These are phyloP conservation scores for Hirschfeldia incana DNA, from an alignment of 345 rosid species.

Conservation along the genomic window DNA sequence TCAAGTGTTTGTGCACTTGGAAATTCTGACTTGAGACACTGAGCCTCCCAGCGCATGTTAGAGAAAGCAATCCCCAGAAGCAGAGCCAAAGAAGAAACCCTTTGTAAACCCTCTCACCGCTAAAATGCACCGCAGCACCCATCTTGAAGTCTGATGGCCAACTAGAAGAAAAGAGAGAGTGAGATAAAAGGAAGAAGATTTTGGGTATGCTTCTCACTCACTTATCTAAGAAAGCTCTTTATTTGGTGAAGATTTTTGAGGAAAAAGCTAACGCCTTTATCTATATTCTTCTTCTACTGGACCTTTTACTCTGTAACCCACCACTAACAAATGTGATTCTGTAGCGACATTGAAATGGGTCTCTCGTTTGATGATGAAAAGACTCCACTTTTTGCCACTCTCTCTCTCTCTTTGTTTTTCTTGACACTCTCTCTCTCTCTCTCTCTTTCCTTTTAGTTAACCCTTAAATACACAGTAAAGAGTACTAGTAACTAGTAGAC, in stretches of 20 bases:
- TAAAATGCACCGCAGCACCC: slow-evolving; percentile 42
- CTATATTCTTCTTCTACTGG: slow-evolving; percentile 19
- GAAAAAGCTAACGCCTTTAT: slow-evolving; percentile 36
- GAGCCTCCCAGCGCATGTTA: slow-evolving; percentile 58
- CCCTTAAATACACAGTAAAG: slow-evolving; percentile 12
- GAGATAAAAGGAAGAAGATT: slow-evolving; percentile 17
- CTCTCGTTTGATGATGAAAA: slow-evolving; percentile 41
- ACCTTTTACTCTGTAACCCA: slow-evolving; percentile 31
- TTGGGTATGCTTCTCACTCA: slow-evolving; percentile 16
- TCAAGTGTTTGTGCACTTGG: slow-evolving; percentile 78
- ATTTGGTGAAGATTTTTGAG: slow-evolving; percentile 5
- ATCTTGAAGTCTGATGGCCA: slow-evolving; percentile 20
- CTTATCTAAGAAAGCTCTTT: slow-evolving; percentile 4
- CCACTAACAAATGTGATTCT: slow-evolving; percentile 39
- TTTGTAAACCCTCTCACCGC: slow-evolving; percentile 33
- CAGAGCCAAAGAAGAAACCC: slow-evolving; percentile 46
- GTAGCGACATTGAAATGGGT: slow-evolving; percentile 40
- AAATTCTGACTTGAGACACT: slow-evolving; percentile 61
- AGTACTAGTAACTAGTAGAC: neutral
- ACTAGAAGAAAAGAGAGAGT: slow-evolving; percentile 9
- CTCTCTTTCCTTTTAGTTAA: slow-evolving; percentile 22
- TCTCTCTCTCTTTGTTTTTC: slow-evolving; percentile 1
- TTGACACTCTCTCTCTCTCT: slow-evolving; percentile 23
- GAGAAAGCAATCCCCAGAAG: slow-evolving; percentile 50
- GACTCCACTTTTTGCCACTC: slow-evolving; percentile 22